phyloP scores from a whole-genome alignment of 805 yeast genomes.

The Pichia ethanolica region DNA sequence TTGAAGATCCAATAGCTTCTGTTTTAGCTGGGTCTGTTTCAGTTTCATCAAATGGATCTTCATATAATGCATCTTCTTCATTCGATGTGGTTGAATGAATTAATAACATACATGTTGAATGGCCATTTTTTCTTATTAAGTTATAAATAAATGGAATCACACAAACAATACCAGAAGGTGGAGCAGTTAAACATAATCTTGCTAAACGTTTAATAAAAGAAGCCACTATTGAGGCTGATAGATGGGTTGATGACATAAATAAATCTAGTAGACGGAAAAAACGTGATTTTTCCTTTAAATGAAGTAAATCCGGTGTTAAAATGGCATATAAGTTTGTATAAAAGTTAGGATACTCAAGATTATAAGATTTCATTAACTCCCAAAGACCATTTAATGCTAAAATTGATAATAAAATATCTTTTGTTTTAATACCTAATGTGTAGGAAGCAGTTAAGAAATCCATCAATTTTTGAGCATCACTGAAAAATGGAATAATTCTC shows the following conservation, averaged over 20 bases:
- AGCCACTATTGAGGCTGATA: constrained; percentile 77
- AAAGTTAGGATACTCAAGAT: constrained; percentile 89
- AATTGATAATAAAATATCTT: constrained; percentile 35
- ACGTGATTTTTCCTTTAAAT: constrained; percentile 74
- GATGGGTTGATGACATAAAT: constrained; percentile 79
- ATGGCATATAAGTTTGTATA: constrained; percentile 75
- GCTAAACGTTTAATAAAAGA: constrained; percentile 82
- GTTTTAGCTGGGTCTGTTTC: constrained; percentile 75
- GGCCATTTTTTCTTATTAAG: constrained; percentile 59
- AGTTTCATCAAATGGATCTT: constrained; percentile 58
- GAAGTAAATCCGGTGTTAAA: constrained; percentile 67
- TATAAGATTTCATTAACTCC: constrained; percentile 71
- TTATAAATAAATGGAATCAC: constrained; percentile 89
- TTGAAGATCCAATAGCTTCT: constrained; percentile 72
- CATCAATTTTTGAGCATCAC: constrained; percentile 78
- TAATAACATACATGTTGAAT: constrained; percentile 89
- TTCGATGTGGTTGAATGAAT: constrained; percentile 47
- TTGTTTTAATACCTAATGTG: constrained; percentile 32
- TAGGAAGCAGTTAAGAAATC: constrained; percentile 90
- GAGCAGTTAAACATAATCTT: constrained; percentile 63
- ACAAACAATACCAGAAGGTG: constrained; percentile 84
- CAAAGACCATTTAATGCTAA: constrained; percentile 83
- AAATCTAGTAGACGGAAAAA: constrained; percentile 82
- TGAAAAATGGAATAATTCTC: constrained; percentile 72
- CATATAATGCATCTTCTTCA: constrained; percentile 28